Evolutionary conservation across 2,329 filamentous ascomycete genomes (phyloP).

Genomic region (Remersonia thermophila): DNA sequence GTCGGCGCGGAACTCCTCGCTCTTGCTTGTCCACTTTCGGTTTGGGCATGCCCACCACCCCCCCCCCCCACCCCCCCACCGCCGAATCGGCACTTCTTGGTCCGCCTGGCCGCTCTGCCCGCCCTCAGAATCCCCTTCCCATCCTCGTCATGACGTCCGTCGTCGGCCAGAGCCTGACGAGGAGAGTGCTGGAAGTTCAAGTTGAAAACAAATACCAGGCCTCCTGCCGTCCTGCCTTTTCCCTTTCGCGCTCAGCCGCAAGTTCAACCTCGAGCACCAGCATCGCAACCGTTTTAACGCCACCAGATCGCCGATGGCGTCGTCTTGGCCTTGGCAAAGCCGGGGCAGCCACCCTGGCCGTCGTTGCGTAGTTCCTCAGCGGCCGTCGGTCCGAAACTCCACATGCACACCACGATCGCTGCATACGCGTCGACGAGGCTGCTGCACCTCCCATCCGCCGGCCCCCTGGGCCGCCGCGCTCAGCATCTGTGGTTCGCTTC

Average conservation of each 20-base stretch:
- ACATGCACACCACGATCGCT: conserved; percentile 18
- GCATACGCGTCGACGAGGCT: conserved; percentile 10
- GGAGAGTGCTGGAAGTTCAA: too few relatives aligned
- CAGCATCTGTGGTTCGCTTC: conserved; percentile 2
- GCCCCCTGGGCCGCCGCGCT: conserved; percentile 1
- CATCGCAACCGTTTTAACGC: conserved; percentile 7
- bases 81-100: conserved; percentile 1
- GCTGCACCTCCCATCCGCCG: conserved; percentile 14
- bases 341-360: conserved; percentile 10
- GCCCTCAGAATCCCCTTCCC: background rate
- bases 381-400: conserved; percentile 22
- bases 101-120: conserved; percentile 4
- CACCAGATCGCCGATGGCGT: conserved; percentile 13
- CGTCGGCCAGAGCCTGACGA: too few relatives aligned
- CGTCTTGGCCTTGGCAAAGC: conserved; percentile 5
- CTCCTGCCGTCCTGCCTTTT: background rate
- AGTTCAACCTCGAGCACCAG: too few relatives aligned
- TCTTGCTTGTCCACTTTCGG: conserved; percentile 9
- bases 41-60: conserved; percentile 1
- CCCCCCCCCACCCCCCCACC: conserved; percentile 8
- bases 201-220: too few relatives aligned
- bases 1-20: conserved; percentile 12
- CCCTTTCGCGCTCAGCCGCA: background rate
- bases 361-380: conserved; percentile 12
- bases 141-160: background rate